Evolutionary conservation across 106 monocot genomes (phyloP).

Genomic region (Gastrodia elata): DNA sequence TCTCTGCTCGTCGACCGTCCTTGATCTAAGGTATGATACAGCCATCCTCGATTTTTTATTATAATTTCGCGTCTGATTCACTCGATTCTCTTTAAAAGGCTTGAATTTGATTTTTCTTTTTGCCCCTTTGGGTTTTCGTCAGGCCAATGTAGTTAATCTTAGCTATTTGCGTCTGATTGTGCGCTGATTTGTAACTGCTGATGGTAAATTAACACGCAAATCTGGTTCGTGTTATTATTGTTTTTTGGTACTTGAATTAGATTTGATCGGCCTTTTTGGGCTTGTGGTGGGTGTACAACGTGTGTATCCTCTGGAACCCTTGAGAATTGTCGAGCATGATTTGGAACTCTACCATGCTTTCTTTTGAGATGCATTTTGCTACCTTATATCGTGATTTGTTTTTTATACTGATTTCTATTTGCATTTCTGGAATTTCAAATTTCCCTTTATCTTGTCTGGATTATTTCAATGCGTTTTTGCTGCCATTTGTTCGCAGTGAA

Average conservation of each 20-base stretch:
- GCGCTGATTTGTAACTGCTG: neutral
- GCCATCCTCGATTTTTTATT: neutral
- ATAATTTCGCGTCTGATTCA: neutral
- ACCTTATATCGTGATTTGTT: neutral
- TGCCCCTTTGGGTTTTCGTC: neutral
- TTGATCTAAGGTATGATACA: conserved; percentile 3
- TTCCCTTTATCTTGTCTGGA: neutral
- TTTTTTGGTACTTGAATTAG: neutral
- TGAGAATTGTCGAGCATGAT: too few relatives aligned
- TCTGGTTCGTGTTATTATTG: neutral
- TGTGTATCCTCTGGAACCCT: too few relatives aligned
- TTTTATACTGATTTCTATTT: neutral
- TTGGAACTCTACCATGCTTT: too few relatives aligned
- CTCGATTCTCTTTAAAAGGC: neutral
- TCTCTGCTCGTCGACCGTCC: neutral
- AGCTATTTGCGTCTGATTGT: neutral
- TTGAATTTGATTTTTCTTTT: neutral
- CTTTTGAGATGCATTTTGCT: neutral
- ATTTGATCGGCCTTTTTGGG: neutral
- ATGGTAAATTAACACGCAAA: neutral
- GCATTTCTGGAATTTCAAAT: too few relatives aligned
- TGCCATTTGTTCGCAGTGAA: neutral
- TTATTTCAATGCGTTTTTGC: neutral
- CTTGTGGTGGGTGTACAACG: neutral
- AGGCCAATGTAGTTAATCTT: neutral